Base-by-base conservation (phyloP, 1,284 basidiomycete species). In the Melampsora americana region DNA sequence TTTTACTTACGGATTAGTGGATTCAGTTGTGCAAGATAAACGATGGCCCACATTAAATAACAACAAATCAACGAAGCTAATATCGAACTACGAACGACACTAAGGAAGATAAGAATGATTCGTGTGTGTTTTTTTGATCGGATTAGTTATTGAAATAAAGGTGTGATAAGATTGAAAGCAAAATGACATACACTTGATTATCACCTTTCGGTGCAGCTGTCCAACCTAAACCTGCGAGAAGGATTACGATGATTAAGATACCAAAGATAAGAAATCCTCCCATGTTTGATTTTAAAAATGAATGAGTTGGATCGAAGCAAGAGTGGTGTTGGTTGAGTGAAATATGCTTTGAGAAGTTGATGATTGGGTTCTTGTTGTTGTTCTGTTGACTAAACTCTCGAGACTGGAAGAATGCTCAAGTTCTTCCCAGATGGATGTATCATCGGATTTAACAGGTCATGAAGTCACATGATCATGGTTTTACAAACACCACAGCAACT, bases 21-120 rank as follows among this genome's bases (percentile, higher is more conserved):
- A 82, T 96, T 89, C 68, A 95, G 83, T 83, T 96, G 93, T 0
- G 92, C 92, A 81, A 95, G 86, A 83, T 95, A 96, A 7, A 93
- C 93, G 81, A 95, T 88, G 83, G 90, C 90, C 93, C 93, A 96
- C 89, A 96, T 90, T 79, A 96, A 86, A 85, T 93, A 96, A 84
- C 91, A 93, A 78, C 88, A 90, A 5, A 88, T 85, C 23, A 95
- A 83, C 1, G 90, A 87, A 77, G 96, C 87, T 84, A 92, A 85
- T 64, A 92, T 81, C 78, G 87, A 87, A 5, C 92, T 90, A 80
- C 93, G 89, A 79, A 93, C 86, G 61, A 93, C 87, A 77, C 93
- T 96, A 28, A n/a, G n/a, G 30, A 62, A 18, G 11, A 28, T 44
- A 53, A 23, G 9, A 18, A 11, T 30, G 11, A 30, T 12, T 50